Evolutionary conservation across 805 yeast genomes (phyloP).

Genomic region (Cyberlindnera lachancei): DNA sequence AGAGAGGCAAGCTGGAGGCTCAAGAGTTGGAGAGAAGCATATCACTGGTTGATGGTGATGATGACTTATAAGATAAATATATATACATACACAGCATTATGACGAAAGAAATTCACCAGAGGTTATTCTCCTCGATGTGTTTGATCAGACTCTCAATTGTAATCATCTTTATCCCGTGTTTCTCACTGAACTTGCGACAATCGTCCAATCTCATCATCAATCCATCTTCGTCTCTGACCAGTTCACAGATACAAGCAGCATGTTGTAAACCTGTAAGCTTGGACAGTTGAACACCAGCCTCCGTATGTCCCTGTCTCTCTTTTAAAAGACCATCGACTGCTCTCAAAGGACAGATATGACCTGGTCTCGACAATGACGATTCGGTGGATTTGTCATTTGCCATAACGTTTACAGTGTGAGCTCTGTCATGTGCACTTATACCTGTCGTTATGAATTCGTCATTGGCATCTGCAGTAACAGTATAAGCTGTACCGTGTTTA

Average conservation of each 20-base stretch:
- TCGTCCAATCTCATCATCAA: conserved; percentile 91
- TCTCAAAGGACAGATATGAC: conserved; percentile 88
- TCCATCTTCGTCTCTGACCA: conserved; percentile 90
- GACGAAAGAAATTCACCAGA: conserved; percentile 3
- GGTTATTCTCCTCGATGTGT: conserved; percentile 29
- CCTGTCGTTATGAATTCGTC: conserved; percentile 97
- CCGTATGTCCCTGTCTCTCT: conserved; percentile 90
- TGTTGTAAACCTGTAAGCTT: conserved; percentile 69
- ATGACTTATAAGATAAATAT: neutral
- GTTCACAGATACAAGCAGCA: conserved; percentile 89
- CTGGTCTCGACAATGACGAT: conserved; percentile 78
- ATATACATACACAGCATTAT: too few relatives aligned
- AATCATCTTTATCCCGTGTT: conserved; percentile 59
- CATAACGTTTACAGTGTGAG: conserved; percentile 65
- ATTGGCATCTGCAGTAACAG: conserved; percentile 79
- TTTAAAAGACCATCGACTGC: conserved; percentile 82
- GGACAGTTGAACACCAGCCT: conserved; percentile 90
- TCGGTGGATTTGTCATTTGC: conserved; percentile 55
- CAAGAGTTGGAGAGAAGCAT: conserved; percentile 29
- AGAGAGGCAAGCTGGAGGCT: conserved; percentile 55
- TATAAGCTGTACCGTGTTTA: conserved; percentile 95
- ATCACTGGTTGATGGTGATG: conserved; percentile 18
- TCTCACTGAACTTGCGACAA: conserved; percentile 61
- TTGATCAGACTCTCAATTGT: conserved; percentile 70
- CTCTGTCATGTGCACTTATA: conserved; percentile 90